Evolutionary conservation across 768 basidiomycete species (phyloP), one percentile per base, ranked within the genome.

Genomic region (Crepidotus variabilis): DNA sequence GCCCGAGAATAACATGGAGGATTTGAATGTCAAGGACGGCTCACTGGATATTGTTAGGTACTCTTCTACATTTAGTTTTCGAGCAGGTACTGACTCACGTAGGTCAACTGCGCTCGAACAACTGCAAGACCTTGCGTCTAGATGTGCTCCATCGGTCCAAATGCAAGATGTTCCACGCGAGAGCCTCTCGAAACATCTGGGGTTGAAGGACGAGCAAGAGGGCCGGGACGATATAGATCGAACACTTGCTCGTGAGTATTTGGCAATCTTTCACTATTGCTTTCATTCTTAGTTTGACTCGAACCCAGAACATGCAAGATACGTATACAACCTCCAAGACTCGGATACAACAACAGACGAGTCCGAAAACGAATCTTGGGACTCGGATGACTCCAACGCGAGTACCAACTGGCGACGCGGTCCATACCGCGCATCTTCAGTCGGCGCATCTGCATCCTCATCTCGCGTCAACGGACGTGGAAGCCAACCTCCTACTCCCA

Each of bases 1-100:
- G 1, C 79, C 85, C 21, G 79, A 82, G 60, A 98, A 89, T 65
- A 98, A 98, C 66, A 92, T 96, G 90, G 94, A 97, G 58, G 93
- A 98, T 65, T 73, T 91, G 63, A 99, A 98, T 67, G 71, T 87
- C 57, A 82, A 81, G 59, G 89, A 95, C 61, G 83, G 83, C 9
- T 89, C 90, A 23, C 71, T 98, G 33, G 87, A 96, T 56, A 78
- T 78, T 63, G 87, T 94, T 54, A 82, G 88, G 87, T 92, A 57
- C 56, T 83, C 76, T 33, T 39, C 21, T 20, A 8, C 34, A 36
- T 28, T 28, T 28, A 8, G 8, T 28, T 3, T 43, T 36, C 43
- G 51, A 4, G 28, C 8, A 34, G n/a, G n/a, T n/a, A n/a, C n/a
- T n/a, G n/a, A n/a, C n/a, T n/a, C n/a, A n/a, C n/a, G n/a, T n/a